Percentiles rank a stretch among this genome's conserved stretches.
Conservation (phyloP, 2,329 filamentous ascomycete genomes). For the Bipolaris cookei region DNA sequence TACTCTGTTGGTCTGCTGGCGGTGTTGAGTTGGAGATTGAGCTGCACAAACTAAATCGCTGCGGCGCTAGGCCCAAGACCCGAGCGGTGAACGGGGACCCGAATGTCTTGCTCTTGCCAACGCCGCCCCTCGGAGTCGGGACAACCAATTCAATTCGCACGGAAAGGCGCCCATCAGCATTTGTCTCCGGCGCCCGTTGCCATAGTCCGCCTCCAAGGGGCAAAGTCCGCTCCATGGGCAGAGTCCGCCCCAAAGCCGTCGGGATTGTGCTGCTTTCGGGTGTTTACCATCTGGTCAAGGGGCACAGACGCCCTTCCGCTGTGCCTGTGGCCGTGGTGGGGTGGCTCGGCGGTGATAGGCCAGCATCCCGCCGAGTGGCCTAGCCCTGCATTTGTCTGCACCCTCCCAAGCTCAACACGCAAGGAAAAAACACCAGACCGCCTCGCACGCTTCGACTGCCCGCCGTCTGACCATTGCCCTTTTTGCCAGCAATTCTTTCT, state of each 20-base stretch:
- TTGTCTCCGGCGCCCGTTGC: too few relatives aligned
- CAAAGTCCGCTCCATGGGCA: neutral
- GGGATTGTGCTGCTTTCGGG: constrained; percentile 3
- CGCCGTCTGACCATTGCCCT: constrained; percentile 30
- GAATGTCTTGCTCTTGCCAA: constrained; percentile 18
- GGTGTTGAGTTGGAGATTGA: constrained; percentile 39
- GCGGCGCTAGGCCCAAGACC: constrained; percentile 31
- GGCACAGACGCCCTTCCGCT: constrained; percentile 11
- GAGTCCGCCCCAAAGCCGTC: neutral
- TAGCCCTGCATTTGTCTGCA: constrained; percentile 32
- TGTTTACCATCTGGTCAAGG: constrained; percentile 6
- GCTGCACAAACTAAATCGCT: constrained; percentile 34
- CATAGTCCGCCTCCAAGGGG: too few relatives aligned
- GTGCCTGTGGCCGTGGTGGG: constrained; percentile 22
- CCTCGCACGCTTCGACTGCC: constrained; percentile 28
- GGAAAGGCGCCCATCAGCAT: too few relatives aligned
- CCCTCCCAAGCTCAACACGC: constrained; percentile 40
- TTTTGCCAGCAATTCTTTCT: constrained; percentile 22
- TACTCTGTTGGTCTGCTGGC: constrained; percentile 17
- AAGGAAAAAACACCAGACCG: constrained; percentile 48
- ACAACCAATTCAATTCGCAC: neutral
- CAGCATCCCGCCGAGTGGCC: constrained; percentile 15
- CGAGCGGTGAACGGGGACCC: constrained; percentile 47
- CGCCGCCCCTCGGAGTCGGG: constrained; percentile 16
- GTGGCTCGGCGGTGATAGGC: constrained; percentile 18